Evolutionary conservation across 345 rosid species (phyloP).

Genomic region (Gossypium thurberi): DNA sequence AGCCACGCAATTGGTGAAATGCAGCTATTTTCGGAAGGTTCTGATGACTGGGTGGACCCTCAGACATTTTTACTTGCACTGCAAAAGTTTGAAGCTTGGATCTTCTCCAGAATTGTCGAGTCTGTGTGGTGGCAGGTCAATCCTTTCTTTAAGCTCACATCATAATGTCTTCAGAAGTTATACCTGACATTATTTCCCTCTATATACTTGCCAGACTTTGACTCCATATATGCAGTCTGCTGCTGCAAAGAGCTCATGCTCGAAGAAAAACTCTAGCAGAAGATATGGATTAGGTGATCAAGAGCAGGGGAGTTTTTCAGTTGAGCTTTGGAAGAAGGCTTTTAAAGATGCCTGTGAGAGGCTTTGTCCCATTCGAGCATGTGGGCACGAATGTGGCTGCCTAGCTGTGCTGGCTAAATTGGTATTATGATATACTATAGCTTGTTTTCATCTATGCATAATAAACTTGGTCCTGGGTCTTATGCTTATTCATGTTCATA

Average conservation of each 20-base stretch:
- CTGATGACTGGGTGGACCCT: slow-evolving; percentile 67
- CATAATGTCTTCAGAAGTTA: not conserved
- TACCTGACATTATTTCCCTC: slow-evolving; percentile 8
- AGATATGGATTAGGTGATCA: slow-evolving; percentile 46
- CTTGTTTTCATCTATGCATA: slow-evolving; percentile 1
- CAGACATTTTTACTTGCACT: slow-evolving; percentile 47
- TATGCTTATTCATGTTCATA: not conserved
- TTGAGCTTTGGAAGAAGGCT: slow-evolving; percentile 88
- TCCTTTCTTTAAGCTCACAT: slow-evolving; percentile 2
- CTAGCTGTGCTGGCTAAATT: slow-evolving; percentile 68
- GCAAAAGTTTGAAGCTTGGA: slow-evolving; percentile 87
- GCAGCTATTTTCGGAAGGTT: slow-evolving; percentile 15
- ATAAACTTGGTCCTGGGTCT: not conserved
- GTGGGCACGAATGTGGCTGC: slow-evolving; percentile 89
- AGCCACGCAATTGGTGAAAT: slow-evolving; percentile 37
- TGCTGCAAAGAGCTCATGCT: slow-evolving; percentile 50
- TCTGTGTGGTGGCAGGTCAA: slow-evolving; percentile 98
- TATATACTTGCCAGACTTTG: slow-evolving; percentile 47
- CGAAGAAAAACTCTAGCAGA: slow-evolving; percentile 49
- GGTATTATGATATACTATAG: slow-evolving; percentile 32
- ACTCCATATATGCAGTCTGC: slow-evolving; percentile 84
- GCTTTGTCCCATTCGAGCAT: slow-evolving; percentile 79
- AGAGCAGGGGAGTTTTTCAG: slow-evolving; percentile 61
- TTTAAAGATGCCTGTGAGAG: slow-evolving; percentile 86
- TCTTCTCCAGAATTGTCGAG: slow-evolving; percentile 72